Percentiles rank a stretch among this genome's conserved stretches.
Evolutionary conservation across 768 basidiomycete species (phyloP).

Genomic region (Psilocybe cubensis): DNA sequence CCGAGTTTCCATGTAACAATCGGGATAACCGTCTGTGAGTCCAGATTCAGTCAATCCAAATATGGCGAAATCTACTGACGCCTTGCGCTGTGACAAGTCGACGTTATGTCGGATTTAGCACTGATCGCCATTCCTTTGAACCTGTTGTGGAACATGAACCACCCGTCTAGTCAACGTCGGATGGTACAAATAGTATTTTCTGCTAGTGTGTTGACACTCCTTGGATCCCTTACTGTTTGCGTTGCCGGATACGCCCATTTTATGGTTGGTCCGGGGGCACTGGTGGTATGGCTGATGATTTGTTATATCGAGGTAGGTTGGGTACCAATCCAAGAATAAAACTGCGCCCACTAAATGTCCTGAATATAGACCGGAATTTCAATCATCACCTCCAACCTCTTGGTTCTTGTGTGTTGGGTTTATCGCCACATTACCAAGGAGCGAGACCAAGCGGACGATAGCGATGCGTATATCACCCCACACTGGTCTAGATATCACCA

Average conservation of each 20-base stretch:
- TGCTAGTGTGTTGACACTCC: conserved; percentile 6
- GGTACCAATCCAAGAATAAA: no score
- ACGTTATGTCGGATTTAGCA: not conserved
- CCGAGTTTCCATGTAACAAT: conserved; percentile 1
- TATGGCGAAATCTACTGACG: not conserved
- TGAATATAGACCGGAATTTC: conserved; percentile 7
- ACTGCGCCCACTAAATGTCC: no score
- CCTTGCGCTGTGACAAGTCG: conserved; percentile 6
- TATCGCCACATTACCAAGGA: not conserved
- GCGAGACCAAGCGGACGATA: not conserved
- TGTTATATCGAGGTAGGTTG: conserved; percentile 6
- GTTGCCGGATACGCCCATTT: conserved; percentile 1
- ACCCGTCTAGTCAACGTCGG: not conserved
- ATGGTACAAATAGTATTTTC: conserved; percentile 12
- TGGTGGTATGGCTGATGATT: conserved; percentile 7
- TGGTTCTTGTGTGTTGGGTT: conserved; percentile 7
- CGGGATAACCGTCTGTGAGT: conserved; percentile 1
- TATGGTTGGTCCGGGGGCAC: conserved; percentile 1
- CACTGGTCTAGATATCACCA: not conserved
- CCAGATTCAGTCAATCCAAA: not conserved
- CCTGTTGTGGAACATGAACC: conserved; percentile 6
- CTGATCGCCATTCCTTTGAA: conserved; percentile 5
- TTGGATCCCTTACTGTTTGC: not conserved
- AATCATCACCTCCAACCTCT: conserved; percentile 8
- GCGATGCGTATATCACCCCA: not conserved